phyloP scores from a whole-genome alignment of 2,329 filamentous ascomycete species.

The Fusarium circinatum region DNA sequence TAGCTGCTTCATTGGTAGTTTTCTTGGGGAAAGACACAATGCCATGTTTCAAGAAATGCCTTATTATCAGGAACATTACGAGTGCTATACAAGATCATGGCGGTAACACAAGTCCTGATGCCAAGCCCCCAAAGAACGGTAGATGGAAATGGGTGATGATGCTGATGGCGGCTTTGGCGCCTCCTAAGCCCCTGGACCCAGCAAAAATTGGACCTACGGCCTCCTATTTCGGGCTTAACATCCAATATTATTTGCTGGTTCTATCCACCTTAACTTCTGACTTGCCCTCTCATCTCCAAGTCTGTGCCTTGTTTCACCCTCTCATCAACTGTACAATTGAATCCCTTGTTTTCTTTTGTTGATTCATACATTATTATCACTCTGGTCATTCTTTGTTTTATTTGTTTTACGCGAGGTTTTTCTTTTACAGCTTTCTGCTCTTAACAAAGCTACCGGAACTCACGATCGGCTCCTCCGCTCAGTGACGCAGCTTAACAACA shows the following conservation, averaged over 20 bases:
- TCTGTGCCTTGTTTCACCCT: constrained; percentile 35
- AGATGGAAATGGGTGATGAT: constrained; percentile 2
- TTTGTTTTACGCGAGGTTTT: neutral
- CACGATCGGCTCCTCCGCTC: constrained; percentile 18
- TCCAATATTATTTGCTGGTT: constrained; percentile 27
- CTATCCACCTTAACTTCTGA: constrained; percentile 29
- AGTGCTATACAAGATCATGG: neutral
- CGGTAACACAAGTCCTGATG: constrained; percentile 2
- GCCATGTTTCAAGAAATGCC: constrained; percentile 2
- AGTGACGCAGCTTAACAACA: constrained; percentile 34
- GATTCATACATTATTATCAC: neutral
- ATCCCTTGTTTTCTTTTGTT: constrained; percentile 16
- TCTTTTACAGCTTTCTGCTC: neutral
- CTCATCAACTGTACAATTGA: constrained; percentile 27
- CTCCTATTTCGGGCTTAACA: constrained; percentile 29
- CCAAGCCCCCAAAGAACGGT: constrained; percentile 10
- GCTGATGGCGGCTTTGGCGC: constrained; percentile 32
- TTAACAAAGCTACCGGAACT: neutral
- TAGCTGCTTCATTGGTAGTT: neutral
- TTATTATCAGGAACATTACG: constrained; percentile 13
- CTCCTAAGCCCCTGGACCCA: constrained; percentile 36
- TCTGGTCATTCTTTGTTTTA: constrained; percentile 15
- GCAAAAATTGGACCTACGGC: constrained; percentile 35
- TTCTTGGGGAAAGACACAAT: neutral
- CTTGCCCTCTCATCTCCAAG: constrained; percentile 43